Evolutionary conservation across 1,284 basidiomycete species (phyloP).

Genomic region (Cryptococcus sp.): DNA sequence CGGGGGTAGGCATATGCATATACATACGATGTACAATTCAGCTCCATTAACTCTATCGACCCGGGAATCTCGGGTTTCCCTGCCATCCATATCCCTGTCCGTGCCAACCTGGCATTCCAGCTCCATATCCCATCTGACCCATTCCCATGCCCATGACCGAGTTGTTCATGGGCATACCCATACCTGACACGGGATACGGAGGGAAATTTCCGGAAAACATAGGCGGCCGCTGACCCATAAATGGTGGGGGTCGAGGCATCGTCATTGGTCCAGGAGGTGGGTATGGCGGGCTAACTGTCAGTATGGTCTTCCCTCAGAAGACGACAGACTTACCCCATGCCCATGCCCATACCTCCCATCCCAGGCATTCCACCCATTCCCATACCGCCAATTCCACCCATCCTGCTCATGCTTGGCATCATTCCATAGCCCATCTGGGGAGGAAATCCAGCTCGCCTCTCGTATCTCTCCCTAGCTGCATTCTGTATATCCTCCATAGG

Average conservation of each 20-base stretch:
- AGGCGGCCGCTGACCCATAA: conserved; percentile 12
- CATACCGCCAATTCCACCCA: conserved; percentile 1
- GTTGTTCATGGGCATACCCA: not conserved
- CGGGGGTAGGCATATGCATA: no score
- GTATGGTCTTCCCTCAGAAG: no score
- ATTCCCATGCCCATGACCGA: not conserved
- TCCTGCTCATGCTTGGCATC: conserved; percentile 7
- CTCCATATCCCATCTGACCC: not conserved
- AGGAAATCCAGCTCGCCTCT: conserved; percentile 11
- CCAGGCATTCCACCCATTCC: not conserved
- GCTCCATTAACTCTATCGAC: no score
- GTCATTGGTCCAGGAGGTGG: conserved; percentile 11
- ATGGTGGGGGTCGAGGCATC: conserved; percentile 15
- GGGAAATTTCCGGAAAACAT: conserved; percentile 9
- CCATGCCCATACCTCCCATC: conserved; percentile 8
- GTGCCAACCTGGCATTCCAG: not conserved
- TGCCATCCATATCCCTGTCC: not conserved
- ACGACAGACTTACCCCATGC: conserved; percentile 5
- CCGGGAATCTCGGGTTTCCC: not conserved
- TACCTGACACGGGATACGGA: not conserved
- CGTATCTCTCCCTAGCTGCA: conserved; percentile 21
- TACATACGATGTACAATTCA: no score
- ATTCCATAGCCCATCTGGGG: conserved; percentile 10
- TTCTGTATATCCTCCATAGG: conserved; percentile 25
- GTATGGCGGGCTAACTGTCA: conserved; percentile 10